Percentiles rank a stretch among this genome's conserved stretches.
phyloP scores from a whole-genome alignment of 2,329 filamentous ascomycete species.

The Diaporthe citri region DNA sequence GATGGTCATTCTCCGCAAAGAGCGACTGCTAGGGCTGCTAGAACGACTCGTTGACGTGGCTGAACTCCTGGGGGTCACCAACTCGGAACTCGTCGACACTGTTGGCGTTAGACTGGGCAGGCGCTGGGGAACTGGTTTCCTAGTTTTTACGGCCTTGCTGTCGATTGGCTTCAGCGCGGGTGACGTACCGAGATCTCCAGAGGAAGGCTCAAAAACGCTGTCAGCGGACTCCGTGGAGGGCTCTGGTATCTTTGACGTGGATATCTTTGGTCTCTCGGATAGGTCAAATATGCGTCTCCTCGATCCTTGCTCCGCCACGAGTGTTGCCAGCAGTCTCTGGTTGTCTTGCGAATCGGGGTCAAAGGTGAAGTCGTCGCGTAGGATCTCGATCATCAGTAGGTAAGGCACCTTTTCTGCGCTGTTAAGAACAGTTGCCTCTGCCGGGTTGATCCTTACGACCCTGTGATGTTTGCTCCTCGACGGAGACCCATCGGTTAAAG shows the following conservation, averaged over 20 bases:
- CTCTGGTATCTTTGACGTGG: constrained; percentile 55
- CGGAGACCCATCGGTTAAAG: constrained; percentile 78
- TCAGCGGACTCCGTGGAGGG: constrained; percentile 66
- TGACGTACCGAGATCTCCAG: constrained; percentile 82
- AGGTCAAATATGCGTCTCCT: constrained; percentile 76
- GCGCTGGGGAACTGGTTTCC: constrained; percentile 58
- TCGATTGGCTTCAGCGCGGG: constrained; percentile 73
- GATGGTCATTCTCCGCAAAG: constrained; percentile 69
- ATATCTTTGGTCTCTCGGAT: constrained; percentile 73
- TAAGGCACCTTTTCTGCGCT: constrained; percentile 90
- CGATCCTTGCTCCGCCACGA: constrained; percentile 69
- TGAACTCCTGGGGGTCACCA: constrained; percentile 75
- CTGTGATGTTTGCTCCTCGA: constrained; percentile 83
- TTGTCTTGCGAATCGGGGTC: constrained; percentile 82
- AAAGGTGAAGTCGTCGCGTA: constrained; percentile 86
- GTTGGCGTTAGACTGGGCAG: constrained; percentile 73
- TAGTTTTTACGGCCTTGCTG: constrained; percentile 36
- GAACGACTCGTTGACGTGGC: constrained; percentile 77
- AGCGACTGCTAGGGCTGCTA: constrained; percentile 71
- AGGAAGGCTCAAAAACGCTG: constrained; percentile 87
- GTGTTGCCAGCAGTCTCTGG: constrained; percentile 69
- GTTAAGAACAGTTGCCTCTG: constrained; percentile 86
- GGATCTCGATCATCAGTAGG: constrained; percentile 85
- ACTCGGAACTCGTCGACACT: constrained; percentile 69
- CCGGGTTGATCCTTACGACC: constrained; percentile 85